Conservation (phyloP, 2,329 filamentous ascomycete species). For the Fusarium foetens region DNA sequence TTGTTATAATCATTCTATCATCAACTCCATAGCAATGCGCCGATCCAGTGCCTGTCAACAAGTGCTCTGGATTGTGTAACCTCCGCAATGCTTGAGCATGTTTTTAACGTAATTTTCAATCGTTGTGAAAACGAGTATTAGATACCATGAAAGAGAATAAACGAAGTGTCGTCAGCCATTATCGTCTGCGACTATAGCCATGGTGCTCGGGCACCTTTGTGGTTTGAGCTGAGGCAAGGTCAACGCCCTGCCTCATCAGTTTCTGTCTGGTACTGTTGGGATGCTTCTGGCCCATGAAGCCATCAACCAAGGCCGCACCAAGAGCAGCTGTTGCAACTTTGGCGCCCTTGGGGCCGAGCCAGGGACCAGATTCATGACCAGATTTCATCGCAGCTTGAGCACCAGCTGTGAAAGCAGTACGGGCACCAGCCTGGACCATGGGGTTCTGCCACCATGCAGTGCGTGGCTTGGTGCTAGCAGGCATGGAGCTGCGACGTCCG, state of each 20-base stretch:
- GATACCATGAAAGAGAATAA: neutral
- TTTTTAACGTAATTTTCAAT: neutral
- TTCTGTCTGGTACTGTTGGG: constrained; percentile 41
- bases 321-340: constrained; percentile 61
- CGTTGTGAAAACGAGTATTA: neutral
- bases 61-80: neutral
- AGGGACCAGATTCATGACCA: constrained; percentile 57
- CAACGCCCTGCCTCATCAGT: constrained; percentile 42
- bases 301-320: constrained; percentile 60
- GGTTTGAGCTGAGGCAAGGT: constrained; percentile 37
- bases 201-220: constrained; percentile 2
- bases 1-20: neutral
- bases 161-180: neutral
- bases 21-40: neutral
- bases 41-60: neutral
- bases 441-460: constrained; percentile 53
- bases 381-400: constrained; percentile 60
- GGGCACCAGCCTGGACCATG: constrained; percentile 54
- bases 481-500: constrained; percentile 49
- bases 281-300: constrained; percentile 54
- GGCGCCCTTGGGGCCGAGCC: constrained; percentile 60
- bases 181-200: neutral
- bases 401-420: constrained; percentile 59
- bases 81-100: neutral
- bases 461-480: constrained; percentile 41